phyloP scores from a whole-genome alignment of 1,284 basidiomycete species.

The Ceratobasidium theobromae region DNA sequence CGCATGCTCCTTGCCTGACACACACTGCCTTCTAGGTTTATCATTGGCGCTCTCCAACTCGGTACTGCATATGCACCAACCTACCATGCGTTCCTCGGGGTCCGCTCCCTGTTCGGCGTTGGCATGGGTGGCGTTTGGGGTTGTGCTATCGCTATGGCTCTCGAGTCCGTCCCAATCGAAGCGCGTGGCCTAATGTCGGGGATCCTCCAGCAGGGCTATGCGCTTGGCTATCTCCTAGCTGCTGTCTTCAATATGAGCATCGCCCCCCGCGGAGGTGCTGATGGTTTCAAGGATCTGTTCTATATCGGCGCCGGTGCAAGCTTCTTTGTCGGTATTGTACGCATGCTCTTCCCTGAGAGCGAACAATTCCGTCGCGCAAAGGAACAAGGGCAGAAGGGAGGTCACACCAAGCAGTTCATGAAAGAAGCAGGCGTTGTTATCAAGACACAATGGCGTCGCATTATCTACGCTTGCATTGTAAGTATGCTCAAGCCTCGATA shows the following conservation, averaged over 20 bases:
- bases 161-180: constrained; percentile 89
- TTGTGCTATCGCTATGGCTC: constrained; percentile 64
- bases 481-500: neutral
- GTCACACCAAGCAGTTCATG: constrained; percentile 70
- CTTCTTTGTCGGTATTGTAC: constrained; percentile 67
- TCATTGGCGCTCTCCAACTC: constrained; percentile 46
- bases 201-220: constrained; percentile 81
- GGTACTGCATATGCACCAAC: constrained; percentile 65
- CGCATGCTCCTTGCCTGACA: constrained; percentile 46
- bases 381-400: constrained; percentile 51
- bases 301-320: constrained; percentile 72
- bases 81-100: constrained; percentile 67
- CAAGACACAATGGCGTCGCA: constrained; percentile 51
- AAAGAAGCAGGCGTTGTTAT: constrained; percentile 58
- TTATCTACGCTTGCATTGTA: constrained; percentile 47
- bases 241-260: constrained; percentile 73
- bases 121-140: constrained; percentile 70
- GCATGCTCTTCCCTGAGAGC: constrained; percentile 78
- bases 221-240: constrained; percentile 56
- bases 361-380: constrained; percentile 65
- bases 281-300: constrained; percentile 53
- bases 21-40: constrained; percentile 41
- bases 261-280: constrained; percentile 37
- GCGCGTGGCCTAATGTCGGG: constrained; percentile 85
- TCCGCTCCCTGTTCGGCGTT: constrained; percentile 79